Percentiles rank a stretch among this genome's conserved stretches.
Evolutionary conservation across 768 basidiomycete species (phyloP).

Genomic region (Lentinula raphanica): DNA sequence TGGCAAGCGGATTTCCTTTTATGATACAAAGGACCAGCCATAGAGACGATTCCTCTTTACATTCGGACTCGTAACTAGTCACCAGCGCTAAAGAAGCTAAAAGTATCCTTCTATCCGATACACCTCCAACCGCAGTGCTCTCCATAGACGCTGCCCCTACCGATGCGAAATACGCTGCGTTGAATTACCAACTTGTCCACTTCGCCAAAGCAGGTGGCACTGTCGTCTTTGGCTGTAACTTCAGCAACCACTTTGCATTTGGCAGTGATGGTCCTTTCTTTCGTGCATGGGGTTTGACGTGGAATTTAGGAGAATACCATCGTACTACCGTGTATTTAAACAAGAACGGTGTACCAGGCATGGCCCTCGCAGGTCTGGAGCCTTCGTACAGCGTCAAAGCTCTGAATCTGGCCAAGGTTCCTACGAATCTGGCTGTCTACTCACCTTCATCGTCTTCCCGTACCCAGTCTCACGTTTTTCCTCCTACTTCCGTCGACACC

Average conservation of each 20-base stretch:
- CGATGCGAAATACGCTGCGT: background rate
- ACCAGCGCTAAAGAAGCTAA: background rate
- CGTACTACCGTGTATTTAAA: constrained; percentile 20
- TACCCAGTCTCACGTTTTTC: constrained; percentile 19
- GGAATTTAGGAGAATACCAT: constrained; percentile 20
- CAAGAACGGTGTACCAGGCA: background rate
- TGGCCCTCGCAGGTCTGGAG: constrained; percentile 3
- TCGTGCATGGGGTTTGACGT: constrained; percentile 15
- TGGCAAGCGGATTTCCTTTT: no score
- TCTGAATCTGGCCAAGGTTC: constrained; percentile 14
- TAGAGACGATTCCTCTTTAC: no score
- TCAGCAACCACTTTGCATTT: constrained; percentile 13
- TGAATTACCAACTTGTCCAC: background rate
- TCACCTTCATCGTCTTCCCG: constrained; percentile 11
- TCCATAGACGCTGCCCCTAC: background rate
- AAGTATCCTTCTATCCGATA: background rate
- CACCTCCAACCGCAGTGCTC: constrained; percentile 4
- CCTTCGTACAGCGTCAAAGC: constrained; percentile 20
- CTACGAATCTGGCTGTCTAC: constrained; percentile 15
- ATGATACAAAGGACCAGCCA: no score
- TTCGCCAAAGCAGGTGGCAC: constrained; percentile 17
- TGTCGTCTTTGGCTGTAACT: constrained; percentile 16
- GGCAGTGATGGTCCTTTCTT: constrained; percentile 5
- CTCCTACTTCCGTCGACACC: constrained; percentile 8
- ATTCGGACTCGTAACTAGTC: no score